These are phyloP conservation scores for Bocquillonia castaneifolia DNA, from an alignment of 441 rosid genomes.

Conservation along the genomic window DNA sequence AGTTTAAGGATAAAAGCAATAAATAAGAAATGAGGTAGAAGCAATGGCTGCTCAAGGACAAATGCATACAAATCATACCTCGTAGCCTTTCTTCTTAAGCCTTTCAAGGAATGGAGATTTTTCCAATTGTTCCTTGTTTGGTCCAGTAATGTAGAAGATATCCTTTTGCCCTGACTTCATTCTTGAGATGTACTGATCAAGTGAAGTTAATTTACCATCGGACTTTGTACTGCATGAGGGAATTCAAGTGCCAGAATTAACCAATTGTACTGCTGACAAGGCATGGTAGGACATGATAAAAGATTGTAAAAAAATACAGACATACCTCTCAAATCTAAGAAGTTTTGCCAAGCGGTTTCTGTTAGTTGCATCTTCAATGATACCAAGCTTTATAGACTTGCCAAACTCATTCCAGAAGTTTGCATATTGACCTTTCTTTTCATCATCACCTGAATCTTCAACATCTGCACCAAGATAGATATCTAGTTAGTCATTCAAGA, in stretches of 20 bases:
- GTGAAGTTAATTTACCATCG: conserved; percentile 80
- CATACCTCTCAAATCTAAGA: conserved; percentile 86
- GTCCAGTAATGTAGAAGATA: conserved; percentile 83
- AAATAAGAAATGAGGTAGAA: background rate
- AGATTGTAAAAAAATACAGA: background rate
- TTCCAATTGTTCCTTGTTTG: conserved; percentile 83
- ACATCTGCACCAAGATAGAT: conserved; percentile 35
- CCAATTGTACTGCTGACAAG: conserved; percentile 1
- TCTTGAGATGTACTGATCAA: conserved; percentile 92
- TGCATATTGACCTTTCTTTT: conserved; percentile 78
- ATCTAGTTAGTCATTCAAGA: background rate
- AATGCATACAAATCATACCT: conserved; percentile 34
- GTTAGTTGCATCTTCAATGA: conserved; percentile 84
- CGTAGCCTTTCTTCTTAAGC: conserved; percentile 83
- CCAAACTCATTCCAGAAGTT: conserved; percentile 96
- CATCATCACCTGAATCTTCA: conserved; percentile 61
- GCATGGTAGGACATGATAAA: background rate
- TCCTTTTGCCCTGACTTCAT: conserved; percentile 88
- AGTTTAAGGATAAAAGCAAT: background rate
- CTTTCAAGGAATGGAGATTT: conserved; percentile 93
- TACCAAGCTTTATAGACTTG: conserved; percentile 87
- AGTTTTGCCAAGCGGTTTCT: conserved; percentile 87
- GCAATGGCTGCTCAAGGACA: background rate
- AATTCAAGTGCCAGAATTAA: conserved; percentile 1
- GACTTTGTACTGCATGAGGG: conserved; percentile 64